These are phyloP conservation scores for Cryptococcus wingfieldii DNA, from an alignment of 1,284 basidiomycete genomes.

Conservation along the genomic window DNA sequence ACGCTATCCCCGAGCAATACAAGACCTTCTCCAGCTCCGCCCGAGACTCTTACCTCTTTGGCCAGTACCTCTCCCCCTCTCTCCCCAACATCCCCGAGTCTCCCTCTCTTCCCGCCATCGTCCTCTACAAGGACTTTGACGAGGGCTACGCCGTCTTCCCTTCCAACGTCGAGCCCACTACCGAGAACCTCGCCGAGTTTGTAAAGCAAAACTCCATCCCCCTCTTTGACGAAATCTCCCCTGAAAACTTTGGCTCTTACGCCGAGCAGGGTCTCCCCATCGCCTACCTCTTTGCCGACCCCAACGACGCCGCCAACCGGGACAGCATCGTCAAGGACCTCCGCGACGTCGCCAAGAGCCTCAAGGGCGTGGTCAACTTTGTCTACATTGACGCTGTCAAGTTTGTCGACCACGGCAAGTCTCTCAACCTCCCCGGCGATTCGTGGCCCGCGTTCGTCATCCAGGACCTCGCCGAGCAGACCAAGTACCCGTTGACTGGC, in stretches of 20 bases:
- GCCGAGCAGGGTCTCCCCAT: conserved; percentile 78
- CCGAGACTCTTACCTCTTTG: conserved; percentile 92
- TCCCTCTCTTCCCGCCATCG: conserved; percentile 67
- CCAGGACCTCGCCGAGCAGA: conserved; percentile 75
- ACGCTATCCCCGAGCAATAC: conserved; percentile 69
- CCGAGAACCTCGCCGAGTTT: conserved; percentile 68
- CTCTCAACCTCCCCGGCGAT: conserved; percentile 72
- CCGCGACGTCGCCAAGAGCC: conserved; percentile 69
- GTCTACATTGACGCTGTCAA: conserved; percentile 97
- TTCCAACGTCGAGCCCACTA: conserved; percentile 58
- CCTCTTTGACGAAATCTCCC: conserved; percentile 84
- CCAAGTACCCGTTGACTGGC: conserved; percentile 80
- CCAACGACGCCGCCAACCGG: conserved; percentile 57
- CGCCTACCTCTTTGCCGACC: conserved; percentile 92
- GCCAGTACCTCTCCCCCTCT: conserved; percentile 68
- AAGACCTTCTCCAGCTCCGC: conserved; percentile 73
- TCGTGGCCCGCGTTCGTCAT: conserved; percentile 94
- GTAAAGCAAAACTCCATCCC: conserved; percentile 81
- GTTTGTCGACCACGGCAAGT: conserved; percentile 93
- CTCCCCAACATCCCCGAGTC: conserved; percentile 69
- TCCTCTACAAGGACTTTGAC: conserved; percentile 92
- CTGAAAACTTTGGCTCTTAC: conserved; percentile 90
- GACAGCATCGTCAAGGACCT: conserved; percentile 66
- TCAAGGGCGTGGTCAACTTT: conserved; percentile 89
- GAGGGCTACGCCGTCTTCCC: conserved; percentile 68